Evolutionary conservation across 2,329 filamentous ascomycete genomes (phyloP).

Genomic region (Trichoderma atrobrunneum): DNA sequence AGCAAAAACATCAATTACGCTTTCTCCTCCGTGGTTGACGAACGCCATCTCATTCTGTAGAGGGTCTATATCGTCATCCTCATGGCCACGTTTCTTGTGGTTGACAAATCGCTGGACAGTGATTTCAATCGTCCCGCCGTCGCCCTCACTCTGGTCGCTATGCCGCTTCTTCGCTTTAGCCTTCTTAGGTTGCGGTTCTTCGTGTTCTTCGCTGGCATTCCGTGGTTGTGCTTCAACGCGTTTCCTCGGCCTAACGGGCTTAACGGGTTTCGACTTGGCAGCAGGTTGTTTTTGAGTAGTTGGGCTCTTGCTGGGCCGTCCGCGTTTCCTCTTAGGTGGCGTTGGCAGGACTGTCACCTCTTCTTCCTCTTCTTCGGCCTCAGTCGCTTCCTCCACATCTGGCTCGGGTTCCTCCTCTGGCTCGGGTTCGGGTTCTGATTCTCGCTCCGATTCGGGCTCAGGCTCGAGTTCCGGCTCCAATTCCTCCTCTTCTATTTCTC

Average conservation of each 20-base stretch:
- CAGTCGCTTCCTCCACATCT: not conserved
- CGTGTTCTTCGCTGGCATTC: slow-evolving; percentile 7
- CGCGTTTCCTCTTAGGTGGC: slow-evolving; percentile 38
- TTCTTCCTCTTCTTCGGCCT: not conserved
- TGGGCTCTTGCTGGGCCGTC: slow-evolving; percentile 38
- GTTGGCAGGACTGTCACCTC: slow-evolving; percentile 22
- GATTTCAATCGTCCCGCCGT: slow-evolving; percentile 46
- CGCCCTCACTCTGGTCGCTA: slow-evolving; percentile 27
- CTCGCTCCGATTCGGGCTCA: not conserved
- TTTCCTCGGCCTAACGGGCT: slow-evolving; percentile 24
- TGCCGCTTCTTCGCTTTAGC: slow-evolving; percentile 25
- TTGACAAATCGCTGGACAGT: slow-evolving; percentile 58
- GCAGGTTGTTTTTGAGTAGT: slow-evolving; percentile 42
- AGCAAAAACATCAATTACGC: slow-evolving; percentile 59
- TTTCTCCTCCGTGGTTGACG: slow-evolving; percentile 54
- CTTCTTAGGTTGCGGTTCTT: slow-evolving; percentile 15
- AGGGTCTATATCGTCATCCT: slow-evolving; percentile 43
- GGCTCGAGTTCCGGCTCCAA: not conserved
- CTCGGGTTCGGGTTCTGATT: not conserved
- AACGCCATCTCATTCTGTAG: slow-evolving; percentile 53
- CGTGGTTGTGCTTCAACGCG: not conserved
- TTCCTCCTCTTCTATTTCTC: slow-evolving; percentile 19
- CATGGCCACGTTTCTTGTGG: slow-evolving; percentile 41
- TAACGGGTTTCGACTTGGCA: slow-evolving; percentile 27
- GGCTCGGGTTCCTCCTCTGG: not conserved